Evolutionary conservation across 768 basidiomycete species (phyloP), one percentile per base, ranked within the genome.

Genomic region (Lyophyllum shimeji): DNA sequence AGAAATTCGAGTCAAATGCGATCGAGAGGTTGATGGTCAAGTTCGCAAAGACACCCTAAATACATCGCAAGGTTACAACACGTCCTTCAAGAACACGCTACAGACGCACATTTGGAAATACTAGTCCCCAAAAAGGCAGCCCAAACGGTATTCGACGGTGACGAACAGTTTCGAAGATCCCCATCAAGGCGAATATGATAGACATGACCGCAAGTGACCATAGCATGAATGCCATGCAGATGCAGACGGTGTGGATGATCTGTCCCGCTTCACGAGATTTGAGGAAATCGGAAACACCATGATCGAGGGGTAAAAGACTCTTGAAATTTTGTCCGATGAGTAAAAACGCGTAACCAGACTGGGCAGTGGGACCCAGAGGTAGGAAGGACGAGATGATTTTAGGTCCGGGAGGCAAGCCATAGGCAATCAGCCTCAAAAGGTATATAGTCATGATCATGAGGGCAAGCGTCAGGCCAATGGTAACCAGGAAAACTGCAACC

Each of bases 331-430:
- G 74, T 9, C 85, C 85, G n/a, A 84, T 77, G 6, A 85, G 62
- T 17, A 85, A 70, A 34, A 85, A 65, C 1, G 82, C 74, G 59
- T 78, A 84, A 1, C 84, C 85, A 9, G 84, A 79, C 64, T 91
- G 89, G 21, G 84, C 88, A 51, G 81, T 80, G 0, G 90, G 87
- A 2, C 90, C 90, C 1, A 91, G 68, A 0, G 89, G 87, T n/a
- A 92, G 75, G 67, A 90, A 90, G 3, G 81, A 74, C 5, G 84
- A 83, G 54, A 87, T 68, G 47, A 87, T 74, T 13, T 68, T 68
- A 2, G 64, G 62, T 21, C 79, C 80, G 3, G 73, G 69, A 1
- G 84, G 78, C 7, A 61, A 50, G 8, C 85, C 86, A 61, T 82
- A 65, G 9, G 83, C 58, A 52, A 87, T 77, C 9, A 87, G 74